Evolutionary conservation across 177 flowering plant genomes (phyloP), one percentile per base, ranked within the genome.

Genomic region (Vitis hybrid): DNA sequence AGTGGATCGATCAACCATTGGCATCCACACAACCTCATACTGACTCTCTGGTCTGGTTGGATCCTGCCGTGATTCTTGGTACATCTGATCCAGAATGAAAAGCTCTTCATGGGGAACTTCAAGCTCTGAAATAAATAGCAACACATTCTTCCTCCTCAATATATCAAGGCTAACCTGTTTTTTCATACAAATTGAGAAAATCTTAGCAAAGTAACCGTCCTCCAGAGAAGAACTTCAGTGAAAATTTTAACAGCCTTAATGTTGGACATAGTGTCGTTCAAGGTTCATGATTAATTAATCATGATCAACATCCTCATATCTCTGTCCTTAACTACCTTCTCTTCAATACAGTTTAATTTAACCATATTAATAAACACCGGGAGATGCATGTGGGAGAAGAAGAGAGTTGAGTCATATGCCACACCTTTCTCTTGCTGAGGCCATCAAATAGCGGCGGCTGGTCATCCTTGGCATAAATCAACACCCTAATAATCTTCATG

Each of bases 11-110:
- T 84, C 87, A 19, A 76, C 77, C 0, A 85, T 66, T 2, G 91
- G 91, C 18, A 87, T 45, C 91, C 91, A 87, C 8, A 85, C 82
- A 2, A 87, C 72, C 76, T 87, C 89, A 68, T 74, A 84, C 12
- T 80, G 83, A 50, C 79, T 70, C 75, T 83, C 88, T 7, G 59
- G 32, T 71, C 82, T 79, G 3, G 64, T 40, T 9, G 82, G 66
- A 4, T 72, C 52, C 23, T 67, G 66, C 40, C 78, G 54, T 10
- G 87, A 69, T 26, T 85, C 87, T 0, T 26, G 32, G 72, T 84
- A 85, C 71, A 85, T 75, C 55, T 79, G 78, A 3, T 81, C 76
- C 2, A 87, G 78, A 15, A 85, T 66, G 3, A 54, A 52, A 6
- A 84, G 67, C 77, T 87, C 89, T 13, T 80, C 85, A 0, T 58